Conservation (phyloP, 2,329 filamentous ascomycete species). For the Paracorniculantispora psalliotae region DNA sequence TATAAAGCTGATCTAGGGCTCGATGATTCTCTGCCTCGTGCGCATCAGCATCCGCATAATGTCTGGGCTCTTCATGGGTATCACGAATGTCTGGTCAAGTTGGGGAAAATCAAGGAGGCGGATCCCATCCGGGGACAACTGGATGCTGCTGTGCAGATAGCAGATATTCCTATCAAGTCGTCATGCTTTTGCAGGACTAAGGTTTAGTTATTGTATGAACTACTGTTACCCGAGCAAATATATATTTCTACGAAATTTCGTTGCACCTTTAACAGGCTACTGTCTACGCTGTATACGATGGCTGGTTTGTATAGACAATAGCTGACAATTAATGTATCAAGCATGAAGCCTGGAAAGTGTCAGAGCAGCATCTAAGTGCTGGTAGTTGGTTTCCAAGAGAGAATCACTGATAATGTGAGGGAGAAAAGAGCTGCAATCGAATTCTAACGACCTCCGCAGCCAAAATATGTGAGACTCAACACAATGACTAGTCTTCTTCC, state of each 20-base stretch:
- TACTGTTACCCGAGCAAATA: neutral
- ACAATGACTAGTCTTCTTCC: neutral
- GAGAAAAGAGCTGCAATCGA: neutral
- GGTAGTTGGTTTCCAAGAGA: neutral
- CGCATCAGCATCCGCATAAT: constrained; percentile 65
- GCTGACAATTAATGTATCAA: no score
- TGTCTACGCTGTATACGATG: neutral
- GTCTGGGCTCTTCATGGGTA: constrained; percentile 72
- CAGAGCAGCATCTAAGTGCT: no score
- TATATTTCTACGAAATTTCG: neutral
- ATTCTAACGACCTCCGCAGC: constrained; percentile 1
- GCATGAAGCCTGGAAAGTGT: no score
- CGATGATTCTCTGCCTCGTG: constrained; percentile 55
- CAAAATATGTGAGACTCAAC: neutral
- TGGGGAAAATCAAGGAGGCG: constrained; percentile 40
- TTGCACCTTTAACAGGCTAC: neutral
- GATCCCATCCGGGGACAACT: constrained; percentile 37
- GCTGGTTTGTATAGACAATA: neutral
- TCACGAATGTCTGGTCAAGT: constrained; percentile 59
- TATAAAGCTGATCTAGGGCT: constrained; percentile 60
- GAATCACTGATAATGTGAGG: neutral
- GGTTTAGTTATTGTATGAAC: neutral
- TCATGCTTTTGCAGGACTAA: constrained; percentile 25
- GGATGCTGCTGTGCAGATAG: constrained; percentile 45
- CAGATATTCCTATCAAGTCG: constrained; percentile 53